Evolutionary conservation across 345 rosid species (phyloP).

Genomic region (Ceriops zippeliana): DNA sequence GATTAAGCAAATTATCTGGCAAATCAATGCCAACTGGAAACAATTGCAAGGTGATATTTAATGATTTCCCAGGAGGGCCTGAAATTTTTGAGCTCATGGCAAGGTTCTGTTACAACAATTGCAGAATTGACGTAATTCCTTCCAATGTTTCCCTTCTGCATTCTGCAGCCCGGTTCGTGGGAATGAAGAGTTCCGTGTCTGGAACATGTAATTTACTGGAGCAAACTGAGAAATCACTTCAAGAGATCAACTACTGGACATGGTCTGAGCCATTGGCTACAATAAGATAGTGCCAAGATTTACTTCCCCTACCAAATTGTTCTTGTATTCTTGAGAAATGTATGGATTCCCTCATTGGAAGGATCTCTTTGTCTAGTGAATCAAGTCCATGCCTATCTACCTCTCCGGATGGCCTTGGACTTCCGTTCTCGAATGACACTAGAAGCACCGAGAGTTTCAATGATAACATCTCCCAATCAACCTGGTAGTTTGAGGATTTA

Average conservation of each 20-base stretch:
- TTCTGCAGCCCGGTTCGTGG: slow-evolving; percentile 74
- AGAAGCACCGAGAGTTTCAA: slow-evolving; percentile 82
- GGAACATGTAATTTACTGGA: slow-evolving; percentile 42
- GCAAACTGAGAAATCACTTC: slow-evolving; percentile 58
- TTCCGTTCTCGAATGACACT: slow-evolving; percentile 70
- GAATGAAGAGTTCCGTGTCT: slow-evolving; percentile 41
- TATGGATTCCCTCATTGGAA: slow-evolving; percentile 58
- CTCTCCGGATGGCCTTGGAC: slow-evolving; percentile 65
- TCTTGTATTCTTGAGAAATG: slow-evolving; percentile 37
- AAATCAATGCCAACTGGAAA: slow-evolving; percentile 42
- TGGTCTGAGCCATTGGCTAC: slow-evolving; percentile 70
- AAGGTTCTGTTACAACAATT: slow-evolving; percentile 73
- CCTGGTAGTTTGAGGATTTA: slow-evolving; percentile 28
- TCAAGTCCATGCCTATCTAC: slow-evolving; percentile 69
- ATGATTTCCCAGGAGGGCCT: slow-evolving; percentile 84
- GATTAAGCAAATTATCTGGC: slow-evolving; percentile 55
- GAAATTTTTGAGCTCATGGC: slow-evolving; percentile 67
- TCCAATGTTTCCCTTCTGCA: slow-evolving; percentile 51
- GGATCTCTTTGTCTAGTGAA: slow-evolving; percentile 50
- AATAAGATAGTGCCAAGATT: slow-evolving; percentile 64
- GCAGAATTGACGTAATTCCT: slow-evolving; percentile 44
- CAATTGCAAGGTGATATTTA: slow-evolving; percentile 60
- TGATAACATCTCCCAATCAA: slow-evolving; percentile 43
- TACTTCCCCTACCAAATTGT: slow-evolving; percentile 29
- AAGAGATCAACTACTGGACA: slow-evolving; percentile 61